A percentile compares a stretch with the other conserved stretches of the same genome.
Evolutionary conservation across 306 rosid species (phyloP).

Genomic region (Quercus suber): DNA sequence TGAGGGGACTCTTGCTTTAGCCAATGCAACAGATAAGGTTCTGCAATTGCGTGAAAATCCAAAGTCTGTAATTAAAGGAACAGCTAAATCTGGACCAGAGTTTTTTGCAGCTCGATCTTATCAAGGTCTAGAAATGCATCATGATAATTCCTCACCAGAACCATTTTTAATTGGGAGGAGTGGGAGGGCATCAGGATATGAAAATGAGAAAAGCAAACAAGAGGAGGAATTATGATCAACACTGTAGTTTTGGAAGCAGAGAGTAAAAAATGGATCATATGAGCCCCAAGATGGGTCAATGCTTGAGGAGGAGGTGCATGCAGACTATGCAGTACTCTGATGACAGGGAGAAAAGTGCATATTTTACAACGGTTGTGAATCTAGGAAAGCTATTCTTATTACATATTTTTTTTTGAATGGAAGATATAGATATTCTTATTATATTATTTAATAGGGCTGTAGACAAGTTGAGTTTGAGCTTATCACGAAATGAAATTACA

Average conservation of each 20-base stretch:
- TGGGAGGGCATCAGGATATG: constrained; percentile 72
- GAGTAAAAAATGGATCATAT: background rate
- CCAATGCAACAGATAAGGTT: constrained; percentile 63
- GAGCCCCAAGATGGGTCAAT: background rate
- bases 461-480: no score
- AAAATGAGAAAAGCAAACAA: constrained; percentile 40
- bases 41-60: constrained; percentile 58
- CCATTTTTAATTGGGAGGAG: constrained; percentile 58
- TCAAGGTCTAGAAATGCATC: constrained; percentile 66
- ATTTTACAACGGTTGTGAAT: no score
- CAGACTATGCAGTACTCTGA: no score
- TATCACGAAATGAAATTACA: no score
- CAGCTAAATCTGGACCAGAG: constrained; percentile 73
- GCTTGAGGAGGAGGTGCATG: background rate
- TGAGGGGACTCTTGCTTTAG: constrained; percentile 54
- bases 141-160: constrained; percentile 45
- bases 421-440: no score
- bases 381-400: no score
- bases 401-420: no score
- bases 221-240: constrained; percentile 2
- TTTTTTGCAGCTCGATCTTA: constrained; percentile 66
- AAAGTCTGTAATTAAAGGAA: constrained; percentile 46
- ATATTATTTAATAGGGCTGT: no score
- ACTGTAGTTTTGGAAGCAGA: background rate
- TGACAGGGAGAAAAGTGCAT: no score